Percentiles rank a stretch among this genome's conserved stretches.
phyloP scores from a whole-genome alignment of 2,329 filamentous ascomycete genomes.

The Colletotrichum gloeosporioides region DNA sequence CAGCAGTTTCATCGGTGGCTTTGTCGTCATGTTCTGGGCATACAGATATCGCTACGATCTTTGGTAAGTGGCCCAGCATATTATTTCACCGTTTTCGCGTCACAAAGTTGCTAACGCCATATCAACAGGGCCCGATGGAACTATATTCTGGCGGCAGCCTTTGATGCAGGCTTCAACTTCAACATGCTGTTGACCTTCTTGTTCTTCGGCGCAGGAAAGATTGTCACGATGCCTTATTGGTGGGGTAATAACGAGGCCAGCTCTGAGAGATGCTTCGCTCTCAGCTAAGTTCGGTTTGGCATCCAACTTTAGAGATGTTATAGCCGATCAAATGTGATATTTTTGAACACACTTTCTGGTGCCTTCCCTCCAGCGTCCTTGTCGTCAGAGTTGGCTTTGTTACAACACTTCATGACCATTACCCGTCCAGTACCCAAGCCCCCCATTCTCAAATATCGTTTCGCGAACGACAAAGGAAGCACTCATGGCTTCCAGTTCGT shows the following conservation, averaged over 20 bases:
- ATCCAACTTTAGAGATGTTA: neutral
- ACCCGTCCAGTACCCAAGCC: neutral
- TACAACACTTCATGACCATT: neutral
- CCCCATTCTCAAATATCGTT: neutral
- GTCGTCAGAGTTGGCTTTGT: neutral
- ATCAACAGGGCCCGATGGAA: constrained; percentile 55
- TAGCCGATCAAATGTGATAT: neutral
- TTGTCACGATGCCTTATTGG: constrained; percentile 66
- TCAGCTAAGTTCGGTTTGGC: constrained; percentile 25
- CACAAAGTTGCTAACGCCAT: neutral
- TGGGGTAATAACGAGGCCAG: constrained; percentile 64
- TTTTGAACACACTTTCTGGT: neutral
- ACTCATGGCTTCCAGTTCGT: neutral
- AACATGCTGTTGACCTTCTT: constrained; percentile 67
- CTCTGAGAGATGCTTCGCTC: constrained; percentile 64
- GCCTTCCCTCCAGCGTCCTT: neutral
- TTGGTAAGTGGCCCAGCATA: constrained; percentile 39
- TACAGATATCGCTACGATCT: constrained; percentile 60
- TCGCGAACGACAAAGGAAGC: neutral
- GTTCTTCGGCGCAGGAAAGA: constrained; percentile 58
- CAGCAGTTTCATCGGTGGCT: constrained; percentile 63
- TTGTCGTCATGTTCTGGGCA: constrained; percentile 64
- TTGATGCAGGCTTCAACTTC: constrained; percentile 67
- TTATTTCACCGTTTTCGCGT: neutral
- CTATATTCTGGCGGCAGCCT: constrained; percentile 65